Evolutionary conservation across 768 basidiomycete genomes (phyloP).

Genomic region (Coprinopsis marcescibilis): DNA sequence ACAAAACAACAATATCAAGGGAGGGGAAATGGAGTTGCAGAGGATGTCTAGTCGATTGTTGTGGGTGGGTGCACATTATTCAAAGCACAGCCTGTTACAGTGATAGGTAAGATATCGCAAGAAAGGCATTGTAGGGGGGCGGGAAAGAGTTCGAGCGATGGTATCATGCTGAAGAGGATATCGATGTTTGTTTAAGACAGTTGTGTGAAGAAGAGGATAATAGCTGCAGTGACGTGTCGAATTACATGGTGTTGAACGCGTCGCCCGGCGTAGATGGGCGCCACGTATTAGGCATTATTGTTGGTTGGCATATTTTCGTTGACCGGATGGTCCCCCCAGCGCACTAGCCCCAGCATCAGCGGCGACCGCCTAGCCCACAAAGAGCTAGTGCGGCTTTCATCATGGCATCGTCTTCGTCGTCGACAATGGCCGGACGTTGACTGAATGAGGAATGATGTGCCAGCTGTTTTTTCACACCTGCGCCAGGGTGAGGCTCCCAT

Average conservation of each 20-base stretch:
- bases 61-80: too few species aligned
- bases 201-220: background rate
- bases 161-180: background rate
- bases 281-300: too few species aligned
- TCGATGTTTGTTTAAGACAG: background rate
- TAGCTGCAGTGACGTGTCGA: too few species aligned
- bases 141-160: background rate
- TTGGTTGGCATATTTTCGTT: too few species aligned
- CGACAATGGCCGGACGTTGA: constrained; percentile 17
- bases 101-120: background rate
- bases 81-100: background rate
- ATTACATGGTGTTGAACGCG: too few species aligned
- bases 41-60: too few species aligned
- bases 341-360: too few species aligned
- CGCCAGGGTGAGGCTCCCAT: constrained; percentile 27
- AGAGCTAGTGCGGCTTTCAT: constrained; percentile 66
- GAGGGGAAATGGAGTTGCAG: too few species aligned
- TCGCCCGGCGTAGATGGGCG: too few species aligned
- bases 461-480: constrained; percentile 7
- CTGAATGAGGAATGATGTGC: constrained; percentile 12
- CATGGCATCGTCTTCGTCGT: constrained; percentile 53
- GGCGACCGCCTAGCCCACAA: constrained; percentile 44
- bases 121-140: background rate
- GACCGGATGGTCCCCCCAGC: too few species aligned
- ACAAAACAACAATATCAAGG: too few species aligned